Conservation (phyloP, 371 early-diverging fungal species). For the Rhizomucor pusillus region DNA sequence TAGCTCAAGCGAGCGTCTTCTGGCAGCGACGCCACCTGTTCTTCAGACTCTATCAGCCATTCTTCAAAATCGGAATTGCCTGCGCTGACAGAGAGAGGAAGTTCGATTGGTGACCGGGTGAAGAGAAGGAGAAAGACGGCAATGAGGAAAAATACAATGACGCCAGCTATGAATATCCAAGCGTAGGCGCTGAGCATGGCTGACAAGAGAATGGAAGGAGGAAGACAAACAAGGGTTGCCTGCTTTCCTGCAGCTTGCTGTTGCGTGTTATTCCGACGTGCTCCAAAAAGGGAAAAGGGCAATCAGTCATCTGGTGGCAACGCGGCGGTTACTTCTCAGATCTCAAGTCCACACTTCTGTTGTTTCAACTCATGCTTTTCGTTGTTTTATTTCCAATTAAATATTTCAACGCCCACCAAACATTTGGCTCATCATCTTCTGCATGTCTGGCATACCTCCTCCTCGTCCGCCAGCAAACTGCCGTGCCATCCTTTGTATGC, state of each 20-base stretch:
- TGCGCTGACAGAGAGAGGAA: conserved; percentile 20
- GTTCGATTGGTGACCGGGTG: conserved; percentile 32
- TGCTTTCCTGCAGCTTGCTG: too few species aligned
- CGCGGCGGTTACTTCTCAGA: too few species aligned
- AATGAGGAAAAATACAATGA: conserved; percentile 33
- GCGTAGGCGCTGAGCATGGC: conserved; percentile 27
- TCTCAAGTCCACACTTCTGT: too few species aligned
- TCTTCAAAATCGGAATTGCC: conserved; percentile 37
- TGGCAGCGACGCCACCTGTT: conserved; percentile 28
- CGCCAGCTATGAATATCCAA: conserved; percentile 34
- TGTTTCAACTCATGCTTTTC: too few species aligned
- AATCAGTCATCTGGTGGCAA: too few species aligned
- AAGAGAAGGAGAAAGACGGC: conserved; percentile 34
- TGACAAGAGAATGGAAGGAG: background rate
- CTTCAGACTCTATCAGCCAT: conserved; percentile 34
- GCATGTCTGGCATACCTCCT: conserved; percentile 67
- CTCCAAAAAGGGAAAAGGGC: too few species aligned
- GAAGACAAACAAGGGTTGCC: background rate
- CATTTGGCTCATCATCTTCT: conserved; percentile 68
- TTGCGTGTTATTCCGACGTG: too few species aligned
- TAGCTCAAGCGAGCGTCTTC: conserved; percentile 46
- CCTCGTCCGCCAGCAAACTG: conserved; percentile 62
- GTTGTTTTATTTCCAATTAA: conserved; percentile 5
- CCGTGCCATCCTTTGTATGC: conserved; percentile 79
- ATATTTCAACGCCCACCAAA: conserved; percentile 25